These are phyloP conservation scores for Fusarium sublunatum DNA, from an alignment of 2,329 filamentous ascomycete species.

Conservation along the genomic window DNA sequence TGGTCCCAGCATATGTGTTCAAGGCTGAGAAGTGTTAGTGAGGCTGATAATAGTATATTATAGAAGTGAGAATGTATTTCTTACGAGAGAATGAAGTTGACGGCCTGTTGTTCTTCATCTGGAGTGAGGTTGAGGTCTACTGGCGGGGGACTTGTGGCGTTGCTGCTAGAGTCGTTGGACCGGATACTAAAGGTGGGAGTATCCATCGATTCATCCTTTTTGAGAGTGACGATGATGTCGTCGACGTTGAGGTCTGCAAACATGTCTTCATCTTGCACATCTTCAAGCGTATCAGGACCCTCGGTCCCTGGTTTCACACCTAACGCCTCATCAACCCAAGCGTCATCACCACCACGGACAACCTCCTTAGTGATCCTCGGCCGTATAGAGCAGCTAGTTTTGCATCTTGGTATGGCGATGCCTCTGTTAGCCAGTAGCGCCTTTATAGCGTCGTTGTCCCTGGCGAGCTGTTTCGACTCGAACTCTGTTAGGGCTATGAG, in stretches of 20 bases:
- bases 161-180: conserved; percentile 41
- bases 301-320: conserved; percentile 1
- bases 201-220: conserved; percentile 55
- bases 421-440: conserved; percentile 48
- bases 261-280: conserved; percentile 40
- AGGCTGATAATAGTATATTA: neutral
- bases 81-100: conserved; percentile 67
- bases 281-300: conserved; percentile 6
- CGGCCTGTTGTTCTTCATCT: conserved; percentile 57
- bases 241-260: conserved; percentile 53
- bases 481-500: conserved; percentile 57
- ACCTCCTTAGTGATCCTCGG: conserved; percentile 1
- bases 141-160: conserved; percentile 32
- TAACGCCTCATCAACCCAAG: conserved; percentile 39
- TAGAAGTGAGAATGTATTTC: conserved; percentile 25
- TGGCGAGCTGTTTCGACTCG: conserved; percentile 52
- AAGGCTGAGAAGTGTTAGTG: conserved; percentile 52
- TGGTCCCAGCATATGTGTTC: conserved; percentile 66
- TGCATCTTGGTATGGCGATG: conserved; percentile 29
- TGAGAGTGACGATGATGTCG: conserved; percentile 56
- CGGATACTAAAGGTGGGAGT: conserved; percentile 59
- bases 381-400: conserved; percentile 17
- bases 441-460: conserved; percentile 59
- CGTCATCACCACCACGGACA: conserved; percentile 18
- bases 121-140: conserved; percentile 48